Evolutionary conservation across 1,139 yeast genomes (phyloP).

Genomic region (Taiozyma onychis): DNA sequence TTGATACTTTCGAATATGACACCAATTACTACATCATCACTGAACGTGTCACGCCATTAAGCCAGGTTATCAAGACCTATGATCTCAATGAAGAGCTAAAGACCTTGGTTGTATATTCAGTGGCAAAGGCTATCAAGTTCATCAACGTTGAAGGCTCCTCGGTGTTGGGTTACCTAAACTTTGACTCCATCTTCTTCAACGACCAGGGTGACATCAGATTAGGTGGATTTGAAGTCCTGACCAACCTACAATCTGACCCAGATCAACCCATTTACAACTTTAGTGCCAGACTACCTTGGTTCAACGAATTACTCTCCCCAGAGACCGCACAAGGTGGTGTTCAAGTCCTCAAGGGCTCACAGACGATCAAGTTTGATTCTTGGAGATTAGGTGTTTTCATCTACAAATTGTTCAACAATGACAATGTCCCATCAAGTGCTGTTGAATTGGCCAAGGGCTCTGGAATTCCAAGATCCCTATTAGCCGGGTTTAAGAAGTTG

Average conservation of each 20-base stretch:
- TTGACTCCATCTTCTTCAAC: slow-evolving; percentile 57
- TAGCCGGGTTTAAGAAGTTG: slow-evolving; percentile 26
- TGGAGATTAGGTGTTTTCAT: slow-evolving; percentile 57
- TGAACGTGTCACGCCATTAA: slow-evolving; percentile 67
- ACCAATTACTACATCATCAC: slow-evolving; percentile 70
- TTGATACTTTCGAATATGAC: slow-evolving; percentile 62
- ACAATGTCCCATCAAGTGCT: slow-evolving; percentile 6
- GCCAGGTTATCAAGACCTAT: slow-evolving; percentile 24
- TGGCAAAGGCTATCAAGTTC: slow-evolving; percentile 53
- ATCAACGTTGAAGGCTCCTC: slow-evolving; percentile 60
- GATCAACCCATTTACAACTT: slow-evolving; percentile 37
- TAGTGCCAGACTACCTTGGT: slow-evolving; percentile 26
- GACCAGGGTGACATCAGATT: slow-evolving; percentile 78
- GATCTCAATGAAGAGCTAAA: slow-evolving; percentile 32
- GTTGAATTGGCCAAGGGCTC: slow-evolving; percentile 20
- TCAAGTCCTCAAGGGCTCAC: slow-evolving; percentile 31
- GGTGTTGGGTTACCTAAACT: slow-evolving; percentile 59
- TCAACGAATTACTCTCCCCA: slow-evolving; percentile 34
- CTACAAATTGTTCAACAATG: slow-evolving; percentile 37
- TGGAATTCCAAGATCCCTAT: slow-evolving; percentile 27
- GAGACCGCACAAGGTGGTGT: slow-evolving; percentile 40
- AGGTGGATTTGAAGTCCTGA: slow-evolving; percentile 75
- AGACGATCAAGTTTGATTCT: slow-evolving; percentile 52
- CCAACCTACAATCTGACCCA: slow-evolving; percentile 45
- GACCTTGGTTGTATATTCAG: slow-evolving; percentile 53